phyloP scores from a whole-genome alignment of 2,329 filamentous ascomycete genomes.

The Cercospora zeae-maydis region DNA sequence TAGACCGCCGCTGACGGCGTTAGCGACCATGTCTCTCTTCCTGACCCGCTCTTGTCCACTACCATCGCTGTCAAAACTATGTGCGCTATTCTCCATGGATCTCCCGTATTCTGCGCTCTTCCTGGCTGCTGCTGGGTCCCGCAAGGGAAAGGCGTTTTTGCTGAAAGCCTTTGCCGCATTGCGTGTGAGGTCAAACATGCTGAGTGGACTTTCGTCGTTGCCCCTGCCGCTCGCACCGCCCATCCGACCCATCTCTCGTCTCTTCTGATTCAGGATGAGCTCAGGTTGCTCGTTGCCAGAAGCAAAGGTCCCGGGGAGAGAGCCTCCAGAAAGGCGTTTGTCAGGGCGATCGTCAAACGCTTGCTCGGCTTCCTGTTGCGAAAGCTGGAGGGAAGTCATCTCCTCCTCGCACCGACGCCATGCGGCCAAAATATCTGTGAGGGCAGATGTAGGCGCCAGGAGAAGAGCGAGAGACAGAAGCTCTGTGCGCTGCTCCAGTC shows the following conservation, averaged over 20 bases:
- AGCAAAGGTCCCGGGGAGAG: constrained; percentile 46
- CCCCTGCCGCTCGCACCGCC: constrained; percentile 27
- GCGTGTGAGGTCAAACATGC: constrained; percentile 51
- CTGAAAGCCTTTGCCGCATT: constrained; percentile 48
- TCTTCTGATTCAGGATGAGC: constrained; percentile 40
- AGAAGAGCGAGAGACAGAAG: constrained; percentile 72
- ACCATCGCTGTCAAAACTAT: constrained; percentile 26
- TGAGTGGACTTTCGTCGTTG: constrained; percentile 50
- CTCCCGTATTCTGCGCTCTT: constrained; percentile 15
- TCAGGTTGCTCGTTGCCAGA: constrained; percentile 36
- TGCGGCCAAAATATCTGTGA: constrained; percentile 70
- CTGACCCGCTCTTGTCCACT: constrained; percentile 48
- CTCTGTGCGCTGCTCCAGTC: constrained; percentile 77
- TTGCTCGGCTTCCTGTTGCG: constrained; percentile 65
- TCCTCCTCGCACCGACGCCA: constrained; percentile 78
- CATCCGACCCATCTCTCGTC: constrained; percentile 39
- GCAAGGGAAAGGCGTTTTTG: constrained; percentile 46
- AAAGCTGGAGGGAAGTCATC: constrained; percentile 61
- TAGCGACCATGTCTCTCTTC: constrained; percentile 69
- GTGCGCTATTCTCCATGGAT: constrained; percentile 24
- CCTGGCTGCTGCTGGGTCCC: constrained; percentile 19
- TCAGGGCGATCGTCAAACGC: constrained; percentile 67
- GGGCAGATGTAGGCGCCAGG: constrained; percentile 64
- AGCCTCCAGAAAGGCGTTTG: constrained; percentile 35
- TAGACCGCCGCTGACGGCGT: constrained; percentile 60